These are phyloP conservation scores for Dictyophora rubrovolvata DNA, from an alignment of 768 basidiomycete species.

Conservation along the genomic window DNA sequence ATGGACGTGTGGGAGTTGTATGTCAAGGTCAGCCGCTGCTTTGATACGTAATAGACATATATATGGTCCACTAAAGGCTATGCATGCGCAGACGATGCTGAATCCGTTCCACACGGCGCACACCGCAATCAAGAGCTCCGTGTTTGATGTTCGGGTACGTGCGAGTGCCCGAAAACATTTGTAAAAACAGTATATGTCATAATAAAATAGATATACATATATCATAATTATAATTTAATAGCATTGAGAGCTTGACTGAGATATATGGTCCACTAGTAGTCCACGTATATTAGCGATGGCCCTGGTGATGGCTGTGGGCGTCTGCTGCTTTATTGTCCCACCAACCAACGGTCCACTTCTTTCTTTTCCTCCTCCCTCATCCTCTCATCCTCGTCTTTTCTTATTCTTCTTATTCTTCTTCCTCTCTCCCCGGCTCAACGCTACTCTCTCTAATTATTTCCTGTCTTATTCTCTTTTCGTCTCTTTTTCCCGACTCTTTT, in stretches of 20 bases:
- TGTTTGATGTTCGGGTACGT: conserved; percentile 78
- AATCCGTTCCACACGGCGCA: conserved; percentile 98
- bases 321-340: conserved; percentile 3
- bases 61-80: not conserved
- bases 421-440: conserved; percentile 9
- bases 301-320: conserved; percentile 3
- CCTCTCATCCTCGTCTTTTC: conserved; percentile 7
- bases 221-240: not conserved
- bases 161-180: conserved; percentile 82
- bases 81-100: conserved; percentile 54
- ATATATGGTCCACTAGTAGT: conserved; percentile 7
- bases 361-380: not conserved
- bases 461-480: conserved; percentile 7
- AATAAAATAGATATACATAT: conserved; percentile 12
- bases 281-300: conserved; percentile 9
- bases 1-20: conserved; percentile 96
- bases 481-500: conserved; percentile 23
- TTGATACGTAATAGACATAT: not conserved
- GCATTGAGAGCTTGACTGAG: not conserved
- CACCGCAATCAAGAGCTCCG: conserved; percentile 62
- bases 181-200: conserved; percentile 21
- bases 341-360: conserved; percentile 5
- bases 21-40: conserved; percentile 59
- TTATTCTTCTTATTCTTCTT: conserved; percentile 4
- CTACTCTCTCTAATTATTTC: conserved; percentile 14